Percentiles rank a stretch among this genome's conserved stretches.
These are phyloP conservation scores for Salvia hispanica DNA, from an alignment of 257 asterid species.

Conservation along the genomic window DNA sequence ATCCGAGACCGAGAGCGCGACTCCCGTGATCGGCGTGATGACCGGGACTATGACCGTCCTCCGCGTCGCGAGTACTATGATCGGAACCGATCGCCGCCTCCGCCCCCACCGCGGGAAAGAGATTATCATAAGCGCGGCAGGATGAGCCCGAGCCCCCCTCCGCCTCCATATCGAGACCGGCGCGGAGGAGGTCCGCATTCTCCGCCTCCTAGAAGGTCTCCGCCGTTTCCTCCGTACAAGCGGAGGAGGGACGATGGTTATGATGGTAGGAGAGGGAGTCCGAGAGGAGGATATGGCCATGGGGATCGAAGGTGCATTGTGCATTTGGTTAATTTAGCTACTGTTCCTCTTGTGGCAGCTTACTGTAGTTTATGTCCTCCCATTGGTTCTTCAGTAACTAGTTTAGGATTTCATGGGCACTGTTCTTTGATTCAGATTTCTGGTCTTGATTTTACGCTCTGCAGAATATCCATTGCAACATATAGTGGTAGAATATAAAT, in stretches of 20 bases:
- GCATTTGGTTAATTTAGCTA: constrained; percentile 10
- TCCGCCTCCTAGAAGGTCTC: constrained; percentile 67
- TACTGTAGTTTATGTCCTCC: neutral
- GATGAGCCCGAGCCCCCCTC: constrained; percentile 85
- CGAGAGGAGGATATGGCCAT: constrained; percentile 83
- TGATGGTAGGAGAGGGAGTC: constrained; percentile 90
- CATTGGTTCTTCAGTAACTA: neutral
- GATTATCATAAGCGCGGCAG: constrained; percentile 75
- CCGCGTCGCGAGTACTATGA: constrained; percentile 64
- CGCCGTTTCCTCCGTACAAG: constrained; percentile 69
- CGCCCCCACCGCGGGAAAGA: constrained; percentile 58
- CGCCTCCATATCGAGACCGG: constrained; percentile 78
- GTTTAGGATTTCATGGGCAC: neutral
- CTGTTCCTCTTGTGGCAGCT: neutral
- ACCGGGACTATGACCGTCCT: constrained; percentile 76
- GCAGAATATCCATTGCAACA: neutral
- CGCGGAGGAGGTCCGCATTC: constrained; percentile 76
- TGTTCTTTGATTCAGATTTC: constrained; percentile 9
- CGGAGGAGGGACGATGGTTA: constrained; percentile 76
- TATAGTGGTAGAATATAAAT: neutral
- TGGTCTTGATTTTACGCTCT: neutral
- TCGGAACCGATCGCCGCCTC: constrained; percentile 81
- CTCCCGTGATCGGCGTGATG: constrained; percentile 76
- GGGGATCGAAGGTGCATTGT: constrained; percentile 77
- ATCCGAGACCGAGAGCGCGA: constrained; percentile 66